A percentile compares a stretch with the other conserved stretches of the same genome.
Conservation (phyloP, 768 basidiomycete genomes). For the Leccinellum rugosiceps region DNA sequence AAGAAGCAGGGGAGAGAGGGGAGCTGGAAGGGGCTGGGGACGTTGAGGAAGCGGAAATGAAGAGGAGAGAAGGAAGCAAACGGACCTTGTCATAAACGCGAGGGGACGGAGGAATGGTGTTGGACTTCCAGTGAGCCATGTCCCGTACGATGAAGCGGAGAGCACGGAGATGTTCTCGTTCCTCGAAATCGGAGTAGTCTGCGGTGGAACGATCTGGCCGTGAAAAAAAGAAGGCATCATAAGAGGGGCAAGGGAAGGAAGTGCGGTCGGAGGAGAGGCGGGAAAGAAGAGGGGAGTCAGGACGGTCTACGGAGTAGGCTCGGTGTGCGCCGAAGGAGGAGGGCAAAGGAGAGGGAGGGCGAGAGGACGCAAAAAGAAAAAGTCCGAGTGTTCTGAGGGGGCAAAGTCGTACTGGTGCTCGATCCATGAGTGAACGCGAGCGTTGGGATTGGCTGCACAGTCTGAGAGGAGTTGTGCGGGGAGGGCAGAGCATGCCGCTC, state of each 20-base stretch:
- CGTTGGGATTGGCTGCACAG: conserved; percentile 21
- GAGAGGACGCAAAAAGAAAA: conserved; percentile 7
- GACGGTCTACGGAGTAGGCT: conserved; percentile 20
- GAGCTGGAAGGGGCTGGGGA: conserved; percentile 17
- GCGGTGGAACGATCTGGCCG: conserved; percentile 1
- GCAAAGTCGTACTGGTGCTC: conserved; percentile 37
- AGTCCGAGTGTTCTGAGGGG: conserved; percentile 21
- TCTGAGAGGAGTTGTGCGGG: conserved; percentile 29
- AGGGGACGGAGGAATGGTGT: neutral
- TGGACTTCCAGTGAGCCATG: conserved; percentile 29
- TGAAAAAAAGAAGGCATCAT: conserved; percentile 36
- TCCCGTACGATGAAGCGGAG: conserved; percentile 36
- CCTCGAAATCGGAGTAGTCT: conserved; percentile 18
- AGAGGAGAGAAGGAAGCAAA: neutral
- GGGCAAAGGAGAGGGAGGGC: conserved; percentile 25
- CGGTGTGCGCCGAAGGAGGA: conserved; percentile 33
- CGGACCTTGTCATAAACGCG: conserved; percentile 15
- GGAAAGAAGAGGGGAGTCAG: conserved; percentile 31
- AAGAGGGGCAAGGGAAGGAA: conserved; percentile 27
- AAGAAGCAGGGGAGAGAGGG: conserved; percentile 30
- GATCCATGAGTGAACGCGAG: conserved; percentile 33
- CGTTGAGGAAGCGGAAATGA: neutral
- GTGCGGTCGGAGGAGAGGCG: conserved; percentile 22
- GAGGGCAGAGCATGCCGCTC: conserved; percentile 27
- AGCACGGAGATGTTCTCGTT: conserved; percentile 32